A percentile compares a stretch with the other conserved stretches of the same genome.
Conservation (phyloP, 768 basidiomycete genomes). For the Mycena galopus region DNA sequence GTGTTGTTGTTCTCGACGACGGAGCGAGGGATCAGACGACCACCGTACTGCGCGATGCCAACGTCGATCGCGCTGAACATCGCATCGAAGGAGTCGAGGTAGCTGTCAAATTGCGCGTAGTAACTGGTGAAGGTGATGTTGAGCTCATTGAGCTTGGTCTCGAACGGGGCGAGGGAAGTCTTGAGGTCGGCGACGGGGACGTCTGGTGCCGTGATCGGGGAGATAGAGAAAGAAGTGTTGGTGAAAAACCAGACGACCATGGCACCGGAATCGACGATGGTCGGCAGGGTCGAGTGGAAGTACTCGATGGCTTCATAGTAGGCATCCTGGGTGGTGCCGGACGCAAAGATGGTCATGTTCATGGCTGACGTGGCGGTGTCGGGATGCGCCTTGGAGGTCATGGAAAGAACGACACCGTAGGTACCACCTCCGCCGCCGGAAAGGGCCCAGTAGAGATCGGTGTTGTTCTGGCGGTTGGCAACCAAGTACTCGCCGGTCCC, state of each 20-base stretch:
- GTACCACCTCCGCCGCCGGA: constrained; percentile 42
- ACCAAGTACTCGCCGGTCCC: constrained; percentile 6
- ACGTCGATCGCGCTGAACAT: constrained; percentile 8
- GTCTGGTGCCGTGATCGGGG: constrained; percentile 10
- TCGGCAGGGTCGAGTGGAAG: constrained; percentile 18
- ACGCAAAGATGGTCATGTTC: constrained; percentile 8
- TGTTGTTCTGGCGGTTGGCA: constrained; percentile 35
- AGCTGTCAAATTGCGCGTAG: constrained; percentile 3
- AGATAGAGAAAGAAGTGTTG: background rate
- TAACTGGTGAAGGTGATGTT: constrained; percentile 9
- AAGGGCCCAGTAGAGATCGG: constrained; percentile 53
- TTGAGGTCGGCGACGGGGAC: background rate
- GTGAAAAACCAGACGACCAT: constrained; percentile 11
- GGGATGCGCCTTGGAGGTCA: constrained; percentile 21
- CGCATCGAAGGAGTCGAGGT: constrained; percentile 12
- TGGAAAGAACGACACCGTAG: constrained; percentile 20
- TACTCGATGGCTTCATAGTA: constrained; percentile 4
- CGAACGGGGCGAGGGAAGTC: constrained; percentile 9
- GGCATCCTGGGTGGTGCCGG: constrained; percentile 15
- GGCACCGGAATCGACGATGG: constrained; percentile 21
- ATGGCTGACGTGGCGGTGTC: constrained; percentile 13
- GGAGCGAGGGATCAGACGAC: constrained; percentile 18
- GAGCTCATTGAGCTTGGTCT: constrained; percentile 6
- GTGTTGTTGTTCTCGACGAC: constrained; percentile 11
- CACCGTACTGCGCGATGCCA: constrained; percentile 14